Conservation (phyloP, 169 alveolate genomes). For the Plasmodium berghei region DNA sequence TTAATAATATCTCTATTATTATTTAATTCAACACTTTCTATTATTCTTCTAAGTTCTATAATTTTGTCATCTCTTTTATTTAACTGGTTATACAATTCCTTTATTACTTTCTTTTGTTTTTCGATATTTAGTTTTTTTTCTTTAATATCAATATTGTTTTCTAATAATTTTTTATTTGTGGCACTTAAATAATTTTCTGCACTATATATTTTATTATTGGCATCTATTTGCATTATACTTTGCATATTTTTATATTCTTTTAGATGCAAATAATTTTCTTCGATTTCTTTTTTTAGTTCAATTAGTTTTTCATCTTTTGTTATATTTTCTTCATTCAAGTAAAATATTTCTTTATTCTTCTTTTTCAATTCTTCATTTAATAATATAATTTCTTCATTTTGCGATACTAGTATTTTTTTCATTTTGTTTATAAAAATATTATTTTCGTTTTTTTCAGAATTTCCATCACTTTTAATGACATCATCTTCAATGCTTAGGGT, state of each 20-base stretch:
- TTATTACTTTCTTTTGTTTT: constrained; percentile 68
- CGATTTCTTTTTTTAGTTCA: constrained; percentile 58
- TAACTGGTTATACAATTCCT: constrained; percentile 50
- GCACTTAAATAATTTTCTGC: constrained; percentile 32
- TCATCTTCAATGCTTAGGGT: constrained; percentile 1
- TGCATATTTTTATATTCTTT: constrained; percentile 38
- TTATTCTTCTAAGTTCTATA: constrained; percentile 21
- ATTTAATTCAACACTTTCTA: constrained; percentile 61
- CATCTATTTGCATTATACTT: constrained; percentile 30
- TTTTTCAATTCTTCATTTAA: constrained; percentile 54
- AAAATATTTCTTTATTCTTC: constrained; percentile 40
- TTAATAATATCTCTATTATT: constrained; percentile 59
- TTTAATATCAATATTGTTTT: constrained; percentile 34
- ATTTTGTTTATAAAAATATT: constrained; percentile 34
- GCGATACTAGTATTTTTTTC: constrained; percentile 52
- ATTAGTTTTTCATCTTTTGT: constrained; percentile 55
- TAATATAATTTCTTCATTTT: constrained; percentile 52
- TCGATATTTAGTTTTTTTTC: constrained; percentile 62
- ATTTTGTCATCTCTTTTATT: constrained; percentile 65
- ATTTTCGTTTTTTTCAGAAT: constrained; percentile 9
- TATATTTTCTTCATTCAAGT: constrained; percentile 45
- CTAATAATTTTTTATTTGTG: constrained; percentile 34
- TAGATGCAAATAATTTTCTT: constrained; percentile 30
- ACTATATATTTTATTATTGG: constrained; percentile 43
- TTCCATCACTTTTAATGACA: constrained; percentile 5